phyloP scores from a whole-genome alignment of 2,329 filamentous ascomycete species.

The Blastomyces percursus region DNA sequence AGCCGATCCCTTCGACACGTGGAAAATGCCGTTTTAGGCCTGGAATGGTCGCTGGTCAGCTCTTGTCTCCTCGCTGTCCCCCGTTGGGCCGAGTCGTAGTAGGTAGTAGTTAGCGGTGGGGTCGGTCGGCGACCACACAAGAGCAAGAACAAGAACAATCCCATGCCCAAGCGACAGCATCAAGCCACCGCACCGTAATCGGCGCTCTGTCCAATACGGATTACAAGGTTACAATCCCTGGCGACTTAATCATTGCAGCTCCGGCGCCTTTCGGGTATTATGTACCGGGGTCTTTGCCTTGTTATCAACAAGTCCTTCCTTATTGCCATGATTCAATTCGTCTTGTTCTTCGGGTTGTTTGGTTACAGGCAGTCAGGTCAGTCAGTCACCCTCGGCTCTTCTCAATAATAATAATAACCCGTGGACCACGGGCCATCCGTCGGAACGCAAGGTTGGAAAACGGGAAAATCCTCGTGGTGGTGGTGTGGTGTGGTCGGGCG shows the following conservation, averaged over 20 bases:
- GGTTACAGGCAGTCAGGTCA: too few species aligned
- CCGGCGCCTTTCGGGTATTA: background rate
- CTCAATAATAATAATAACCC: background rate
- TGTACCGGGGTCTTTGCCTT: background rate
- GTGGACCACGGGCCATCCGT: too few species aligned
- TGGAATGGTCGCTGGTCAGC: background rate
- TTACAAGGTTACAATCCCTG: background rate
- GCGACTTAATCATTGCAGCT: background rate
- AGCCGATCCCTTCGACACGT: conserved; percentile 1
- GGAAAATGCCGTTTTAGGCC: background rate
- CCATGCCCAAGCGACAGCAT: background rate
- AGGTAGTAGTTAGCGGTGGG: too few species aligned
- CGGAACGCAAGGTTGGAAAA: too few species aligned
- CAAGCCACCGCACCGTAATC: background rate
- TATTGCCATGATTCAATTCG: background rate
- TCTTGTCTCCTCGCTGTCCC: background rate
- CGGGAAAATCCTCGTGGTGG: too few species aligned
- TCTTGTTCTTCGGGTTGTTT: background rate
- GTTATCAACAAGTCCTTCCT: background rate
- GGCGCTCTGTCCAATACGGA: background rate
- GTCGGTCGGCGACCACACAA: too few species aligned
- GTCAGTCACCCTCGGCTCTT: background rate
- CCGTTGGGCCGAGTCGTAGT: background rate
- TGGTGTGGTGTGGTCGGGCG: too few species aligned
- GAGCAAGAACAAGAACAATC: background rate